phyloP scores from a whole-genome alignment of 176 grass and related monocot genomes.

The Puya raimondii region DNA sequence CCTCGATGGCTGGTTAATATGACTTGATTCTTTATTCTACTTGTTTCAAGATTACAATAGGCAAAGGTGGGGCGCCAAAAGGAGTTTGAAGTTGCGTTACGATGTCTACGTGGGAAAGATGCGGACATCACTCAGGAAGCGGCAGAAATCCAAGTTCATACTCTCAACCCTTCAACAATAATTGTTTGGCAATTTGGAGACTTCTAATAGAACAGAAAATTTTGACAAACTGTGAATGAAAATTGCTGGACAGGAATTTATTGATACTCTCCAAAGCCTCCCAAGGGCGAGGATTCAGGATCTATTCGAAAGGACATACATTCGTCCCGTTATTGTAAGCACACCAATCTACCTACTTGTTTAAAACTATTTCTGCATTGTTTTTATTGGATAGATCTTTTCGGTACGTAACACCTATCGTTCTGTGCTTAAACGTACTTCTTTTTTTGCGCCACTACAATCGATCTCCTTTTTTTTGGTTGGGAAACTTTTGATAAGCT shows the following conservation, averaged over 20 bases:
- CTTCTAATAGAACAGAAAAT: background rate
- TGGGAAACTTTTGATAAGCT: background rate
- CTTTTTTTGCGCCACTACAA: background rate
- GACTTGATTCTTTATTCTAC: background rate
- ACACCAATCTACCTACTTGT: background rate
- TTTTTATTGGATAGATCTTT: too few relatives aligned
- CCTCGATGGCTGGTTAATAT: slow-evolving; percentile 53
- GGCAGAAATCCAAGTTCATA: slow-evolving; percentile 36
- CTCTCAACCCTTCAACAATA: background rate
- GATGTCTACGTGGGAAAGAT: slow-evolving; percentile 31
- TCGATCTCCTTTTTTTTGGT: background rate
- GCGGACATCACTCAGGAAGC: slow-evolving; percentile 37
- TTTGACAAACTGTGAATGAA: background rate
- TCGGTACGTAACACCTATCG: too few relatives aligned
- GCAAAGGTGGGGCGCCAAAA: slow-evolving; percentile 40
- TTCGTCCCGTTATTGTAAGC: slow-evolving; percentile 35
- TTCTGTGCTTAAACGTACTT: too few relatives aligned
- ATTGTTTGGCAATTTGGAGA: background rate
- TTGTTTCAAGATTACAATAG: slow-evolving; percentile 4
- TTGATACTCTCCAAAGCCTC: slow-evolving; percentile 22
- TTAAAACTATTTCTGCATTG: background rate
- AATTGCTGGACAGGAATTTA: slow-evolving; percentile 35
- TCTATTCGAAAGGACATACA: slow-evolving; percentile 36
- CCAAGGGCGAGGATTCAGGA: slow-evolving; percentile 42
- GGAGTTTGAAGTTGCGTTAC: slow-evolving; percentile 39